Base-by-base conservation (phyloP, 1,139 yeast genomes). In the Candida tunisiensis region DNA sequence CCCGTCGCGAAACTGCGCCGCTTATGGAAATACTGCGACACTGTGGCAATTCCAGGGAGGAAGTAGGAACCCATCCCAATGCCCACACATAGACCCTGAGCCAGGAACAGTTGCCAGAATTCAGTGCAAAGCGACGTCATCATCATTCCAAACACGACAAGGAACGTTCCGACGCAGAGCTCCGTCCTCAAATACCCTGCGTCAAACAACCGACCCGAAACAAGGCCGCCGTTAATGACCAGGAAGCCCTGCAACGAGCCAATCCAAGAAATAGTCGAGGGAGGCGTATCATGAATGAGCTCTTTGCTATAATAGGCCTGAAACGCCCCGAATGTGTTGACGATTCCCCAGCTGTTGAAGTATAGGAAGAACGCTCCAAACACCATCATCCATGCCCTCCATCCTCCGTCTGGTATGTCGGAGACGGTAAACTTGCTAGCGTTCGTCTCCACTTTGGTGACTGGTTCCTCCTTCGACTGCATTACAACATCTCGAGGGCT, bases 151-250 rank as follows among this genome's bases (percentile, higher is more conserved):
- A 54, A 55, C 51, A 26, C 55, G 46, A 14, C 66, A 23, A 53
- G 43, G 24, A 55, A 42, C 3, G 73, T 60, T 1, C 83, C 83
- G 26, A 53, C 53, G 16, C 51, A 43, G 12, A 48, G 31, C 25
- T 48, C 32, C 3, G 26, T 24, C 24, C 40, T 39, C 26, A 42
- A 35, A 29, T 42, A 45, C n/a, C 53, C 55, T 16, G 35, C 35
- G 38, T 74, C 85, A 41, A 72, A 67, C 8, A 72, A 37, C 2
- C 70, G 67, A 0, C 85, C 88, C 19, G 71, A 43, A n/a, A 72
- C 60, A 1, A 71, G 65, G 6, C 69, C 62, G 20, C 66, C 57
- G 34, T 65, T 61, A 37, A 71, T 54, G n/a, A 69, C 54, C 31
- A 71, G 69, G 25, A 62, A 53, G 7, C 45, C 48, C 35, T 62